Evolutionary conservation across 257 asterid species (phyloP).

Genomic region (Gentiana straminea): DNA sequence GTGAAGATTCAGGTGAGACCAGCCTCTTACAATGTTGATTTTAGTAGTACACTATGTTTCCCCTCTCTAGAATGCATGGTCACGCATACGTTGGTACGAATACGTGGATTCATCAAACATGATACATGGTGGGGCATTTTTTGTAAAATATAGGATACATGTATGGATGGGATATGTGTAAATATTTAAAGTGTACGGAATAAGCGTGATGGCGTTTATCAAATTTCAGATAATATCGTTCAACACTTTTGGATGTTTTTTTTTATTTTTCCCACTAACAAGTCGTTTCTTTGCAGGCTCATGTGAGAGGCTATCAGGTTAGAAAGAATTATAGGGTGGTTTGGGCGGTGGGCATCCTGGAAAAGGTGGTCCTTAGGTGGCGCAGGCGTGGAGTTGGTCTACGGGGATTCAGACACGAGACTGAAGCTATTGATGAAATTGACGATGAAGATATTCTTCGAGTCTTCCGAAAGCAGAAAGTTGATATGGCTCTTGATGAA

Average conservation of each 20-base stretch:
- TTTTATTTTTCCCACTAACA: not conserved
- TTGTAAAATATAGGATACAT: no score
- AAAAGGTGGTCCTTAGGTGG: conserved; percentile 89
- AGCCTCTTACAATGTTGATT: conserved; percentile 1
- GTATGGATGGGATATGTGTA: no score
- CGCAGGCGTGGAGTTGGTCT: conserved; percentile 75
- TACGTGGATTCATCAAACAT: no score
- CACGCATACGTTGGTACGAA: no score
- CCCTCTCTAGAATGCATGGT: not conserved
- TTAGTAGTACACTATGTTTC: no score
- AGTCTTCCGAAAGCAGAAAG: conserved; percentile 78
- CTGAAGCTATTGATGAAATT: conserved; percentile 36
- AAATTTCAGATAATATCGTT: no score
- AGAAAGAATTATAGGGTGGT: conserved; percentile 66
- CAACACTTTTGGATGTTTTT: no score
- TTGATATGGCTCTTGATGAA: conserved; percentile 69
- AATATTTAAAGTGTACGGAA: no score
- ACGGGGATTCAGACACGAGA: conserved; percentile 62
- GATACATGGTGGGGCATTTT: no score
- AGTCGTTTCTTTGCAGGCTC: conserved; percentile 49
- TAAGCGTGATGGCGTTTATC: no score
- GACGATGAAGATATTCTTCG: conserved; percentile 77
- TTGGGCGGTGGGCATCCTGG: conserved; percentile 93
- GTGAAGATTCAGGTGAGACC: conserved; percentile 80
- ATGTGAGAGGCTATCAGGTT: conserved; percentile 89